Base-by-base conservation (phyloP, 495 filamentous ascomycete species). In the Penicillium malachiteum region DNA sequence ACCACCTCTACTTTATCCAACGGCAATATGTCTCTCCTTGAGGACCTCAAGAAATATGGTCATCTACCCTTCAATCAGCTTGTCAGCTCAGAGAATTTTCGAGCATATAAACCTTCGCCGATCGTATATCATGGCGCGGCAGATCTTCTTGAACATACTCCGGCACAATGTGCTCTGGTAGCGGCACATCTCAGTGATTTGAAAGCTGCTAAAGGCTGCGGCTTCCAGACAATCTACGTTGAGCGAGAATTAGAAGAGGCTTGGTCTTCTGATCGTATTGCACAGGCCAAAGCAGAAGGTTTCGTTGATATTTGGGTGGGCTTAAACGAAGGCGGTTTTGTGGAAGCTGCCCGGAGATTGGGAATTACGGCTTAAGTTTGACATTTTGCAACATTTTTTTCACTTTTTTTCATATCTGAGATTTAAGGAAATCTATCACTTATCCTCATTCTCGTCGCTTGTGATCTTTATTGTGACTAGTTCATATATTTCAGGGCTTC, bases 61-160 rank as follows among this genome's bases (percentile, higher is more conserved):
- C 63, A 72, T 14, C 75, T 93, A 43, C 79, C 80, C 1, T 92
- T 89, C 59, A 75, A 75, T 33, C 73, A 77, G 47, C 62, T 92
- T 50, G 71, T 82, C 44, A 87, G 82, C 16, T 80, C 84, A 1
- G 89, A 87, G 68, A 76, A 87, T 55, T 93, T 91, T 62, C 73
- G 76, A n/a, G 85, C 84, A 7, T 93, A 93, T 65, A 95, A 94
- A 67, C 90, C 90, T 7, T 79, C 82, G 56, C 79, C 84, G 13
- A 72, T 69, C 39, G 84, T 87, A 6, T 92, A 92, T 66, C 69
- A 75, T 0, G 89, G 88, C 0, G 89, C 88, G 2, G 87, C 79
- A 12, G 61, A 72, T 41, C 70, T 72, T 41, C 68, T 92, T 42
- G 84, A 80, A 0, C 49, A 86, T 41, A 63, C 81, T 55, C 79